Percentiles rank a stretch among this genome's conserved stretches.
These are phyloP conservation scores for Picea glauca DNA, from an alignment of 75 land plant genomes.

Conservation along the genomic window DNA sequence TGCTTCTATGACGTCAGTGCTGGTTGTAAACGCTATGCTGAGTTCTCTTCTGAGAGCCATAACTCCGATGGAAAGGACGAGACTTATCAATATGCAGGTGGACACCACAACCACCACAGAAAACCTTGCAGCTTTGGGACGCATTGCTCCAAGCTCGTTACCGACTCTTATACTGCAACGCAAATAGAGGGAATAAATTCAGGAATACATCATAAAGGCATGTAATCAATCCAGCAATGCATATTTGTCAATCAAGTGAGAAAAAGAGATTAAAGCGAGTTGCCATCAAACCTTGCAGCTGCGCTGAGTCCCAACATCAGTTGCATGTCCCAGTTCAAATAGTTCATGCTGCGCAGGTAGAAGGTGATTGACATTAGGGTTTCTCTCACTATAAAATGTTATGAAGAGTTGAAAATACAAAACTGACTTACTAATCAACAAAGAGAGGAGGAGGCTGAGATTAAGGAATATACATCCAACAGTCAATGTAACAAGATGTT, in stretches of 20 bases:
- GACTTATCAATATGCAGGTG: conserved; percentile 24
- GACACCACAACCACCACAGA: conserved; percentile 41
- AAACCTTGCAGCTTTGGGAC: conserved; percentile 48
- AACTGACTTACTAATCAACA: no score
- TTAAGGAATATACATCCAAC: no score
- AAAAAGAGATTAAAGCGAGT: no score
- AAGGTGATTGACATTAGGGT: no score
- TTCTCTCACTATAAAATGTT: no score
- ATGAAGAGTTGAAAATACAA: no score
- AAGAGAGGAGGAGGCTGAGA: no score
- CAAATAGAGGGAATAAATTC: neutral
- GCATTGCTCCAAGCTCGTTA: conserved; percentile 67
- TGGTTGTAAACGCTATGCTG: conserved; percentile 40
- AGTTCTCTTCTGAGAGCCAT: conserved; percentile 20
- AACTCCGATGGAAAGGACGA: conserved; percentile 26
- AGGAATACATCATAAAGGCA: no score
- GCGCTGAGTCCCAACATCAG: conserved; percentile 37
- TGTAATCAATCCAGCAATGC: neutral
- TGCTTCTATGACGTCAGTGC: conserved; percentile 24
- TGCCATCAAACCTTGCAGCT: conserved; percentile 29
- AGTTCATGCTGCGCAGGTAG: conserved; percentile 34
- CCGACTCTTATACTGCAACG: conserved; percentile 57
- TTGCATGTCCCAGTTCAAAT: conserved; percentile 39
- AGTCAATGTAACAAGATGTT: no score
- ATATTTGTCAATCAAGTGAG: neutral